phyloP scores from a whole-genome alignment of 2,329 filamentous ascomycete species.

The Apiospora koreana region DNA sequence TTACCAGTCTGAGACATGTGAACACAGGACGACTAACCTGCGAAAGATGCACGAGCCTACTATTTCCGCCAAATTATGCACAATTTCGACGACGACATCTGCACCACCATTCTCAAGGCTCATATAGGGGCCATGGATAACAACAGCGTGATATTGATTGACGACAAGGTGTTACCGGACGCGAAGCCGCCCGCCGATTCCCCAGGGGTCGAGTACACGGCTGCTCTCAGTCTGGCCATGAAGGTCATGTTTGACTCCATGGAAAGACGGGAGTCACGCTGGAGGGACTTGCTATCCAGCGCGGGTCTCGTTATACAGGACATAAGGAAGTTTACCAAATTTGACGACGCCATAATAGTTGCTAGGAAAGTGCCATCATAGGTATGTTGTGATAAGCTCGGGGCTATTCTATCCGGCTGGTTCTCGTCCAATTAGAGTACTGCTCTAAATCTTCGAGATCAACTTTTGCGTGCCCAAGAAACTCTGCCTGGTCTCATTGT shows the following conservation, averaged over 20 bases:
- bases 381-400: too few relatives aligned
- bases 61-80: conserved; percentile 1
- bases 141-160: background rate
- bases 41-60: background rate
- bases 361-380: background rate
- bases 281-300: background rate
- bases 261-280: background rate
- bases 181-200: background rate
- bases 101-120: background rate
- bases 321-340: background rate
- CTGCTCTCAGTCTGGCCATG: conserved; percentile 4
- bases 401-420: too few relatives aligned
- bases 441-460: too few relatives aligned
- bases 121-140: background rate
- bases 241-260: background rate
- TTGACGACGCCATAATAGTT: background rate
- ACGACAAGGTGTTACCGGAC: background rate
- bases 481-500: too few relatives aligned
- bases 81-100: background rate
- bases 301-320: background rate
- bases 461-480: too few relatives aligned
- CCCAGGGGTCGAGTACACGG: background rate
- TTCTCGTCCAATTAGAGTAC: too few relatives aligned
- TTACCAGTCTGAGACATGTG: background rate
- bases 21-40: background rate